Evolutionary conservation across 2,329 filamentous ascomycete species (phyloP), one percentile per base, ranked within the genome.

Genomic region (Zymoseptoria crescenta): DNA sequence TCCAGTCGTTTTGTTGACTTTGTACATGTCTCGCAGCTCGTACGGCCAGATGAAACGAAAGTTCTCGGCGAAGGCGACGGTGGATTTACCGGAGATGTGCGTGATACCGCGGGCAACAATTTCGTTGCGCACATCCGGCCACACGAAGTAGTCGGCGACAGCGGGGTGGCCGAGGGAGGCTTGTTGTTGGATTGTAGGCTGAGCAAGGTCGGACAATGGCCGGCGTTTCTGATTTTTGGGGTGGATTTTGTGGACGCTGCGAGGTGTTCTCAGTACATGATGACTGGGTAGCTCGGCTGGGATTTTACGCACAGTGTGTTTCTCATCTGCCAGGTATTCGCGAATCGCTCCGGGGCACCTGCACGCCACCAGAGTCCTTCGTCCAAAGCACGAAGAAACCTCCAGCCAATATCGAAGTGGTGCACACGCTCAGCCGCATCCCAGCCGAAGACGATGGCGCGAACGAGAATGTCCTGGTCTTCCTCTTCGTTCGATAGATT

Each of bases 351-450:
- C 20, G 59, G 24, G 13, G 61, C 57, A 3, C 52, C 60, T 20
- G 62, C 62, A 8, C 64, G 60, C 41, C 64, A 63, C 64, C 64
- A 65, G 19, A 65, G 54, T 6, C 64, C 64, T 48, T 65, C 64
- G 41, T 65, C 64, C 48, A 63, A 61, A 8, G 64, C 64, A 20
- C 64, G 58, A 19, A 65, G 55, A 30, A 64, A 64, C 5, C 64
- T 60, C 64, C 64, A 65, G 24, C 61, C 64, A 35, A 65, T 64
- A 58, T 65, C 64, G 49, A 65, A 64, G 49, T 65, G 64, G 48
- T 65, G 64, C 10, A 65, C 54, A 21, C 62, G 58, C 50, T 64
- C 64, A 3, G 64, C 60, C 9, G 62, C 62, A 29, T 65, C 64
- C 64, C 64, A 64, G 49, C 64, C 64, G 9, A 53, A 45, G 2